These are phyloP conservation scores for Annulohypoxylon stygium DNA, from an alignment of 495 filamentous ascomycete genomes.

Conservation along the genomic window DNA sequence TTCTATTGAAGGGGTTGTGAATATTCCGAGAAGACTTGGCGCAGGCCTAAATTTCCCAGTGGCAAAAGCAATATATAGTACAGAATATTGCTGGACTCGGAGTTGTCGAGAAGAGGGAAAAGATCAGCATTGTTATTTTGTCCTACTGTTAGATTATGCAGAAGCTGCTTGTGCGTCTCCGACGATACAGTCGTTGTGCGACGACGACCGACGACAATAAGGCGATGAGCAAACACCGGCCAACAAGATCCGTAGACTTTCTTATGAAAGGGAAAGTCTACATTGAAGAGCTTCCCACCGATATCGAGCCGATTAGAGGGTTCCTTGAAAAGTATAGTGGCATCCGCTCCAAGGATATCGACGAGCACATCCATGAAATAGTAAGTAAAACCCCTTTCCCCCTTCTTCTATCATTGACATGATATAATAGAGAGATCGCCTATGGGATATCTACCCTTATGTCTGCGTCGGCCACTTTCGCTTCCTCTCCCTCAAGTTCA, in stretches of 20 bases:
- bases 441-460: slow-evolving; percentile 62
- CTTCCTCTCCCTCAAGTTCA: slow-evolving; percentile 63
- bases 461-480: slow-evolving; percentile 67
- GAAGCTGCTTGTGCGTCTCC: slow-evolving; percentile 30
- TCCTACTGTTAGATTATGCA: slow-evolving; percentile 20
- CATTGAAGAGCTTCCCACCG: slow-evolving; percentile 46
- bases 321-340: slow-evolving; percentile 64
- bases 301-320: slow-evolving; percentile 48
- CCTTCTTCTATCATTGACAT: slow-evolving; percentile 6
- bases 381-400: slow-evolving; percentile 49
- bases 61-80: background rate
- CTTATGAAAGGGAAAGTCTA: slow-evolving; percentile 37
- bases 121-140: background rate
- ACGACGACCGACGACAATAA: slow-evolving; percentile 13
- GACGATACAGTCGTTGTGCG: slow-evolving; percentile 33
- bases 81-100: background rate
- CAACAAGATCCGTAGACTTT: slow-evolving; percentile 29
- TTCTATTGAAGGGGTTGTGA: no score
- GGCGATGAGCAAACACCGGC: slow-evolving; percentile 19
- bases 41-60: background rate
- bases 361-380: slow-evolving; percentile 62
- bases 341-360: slow-evolving; percentile 58
- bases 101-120: background rate
- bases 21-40: background rate
- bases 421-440: slow-evolving; percentile 57